Evolutionary conservation across 768 basidiomycete species (phyloP), one percentile per base, ranked within the genome.

Genomic region (Boletus sensibilis): DNA sequence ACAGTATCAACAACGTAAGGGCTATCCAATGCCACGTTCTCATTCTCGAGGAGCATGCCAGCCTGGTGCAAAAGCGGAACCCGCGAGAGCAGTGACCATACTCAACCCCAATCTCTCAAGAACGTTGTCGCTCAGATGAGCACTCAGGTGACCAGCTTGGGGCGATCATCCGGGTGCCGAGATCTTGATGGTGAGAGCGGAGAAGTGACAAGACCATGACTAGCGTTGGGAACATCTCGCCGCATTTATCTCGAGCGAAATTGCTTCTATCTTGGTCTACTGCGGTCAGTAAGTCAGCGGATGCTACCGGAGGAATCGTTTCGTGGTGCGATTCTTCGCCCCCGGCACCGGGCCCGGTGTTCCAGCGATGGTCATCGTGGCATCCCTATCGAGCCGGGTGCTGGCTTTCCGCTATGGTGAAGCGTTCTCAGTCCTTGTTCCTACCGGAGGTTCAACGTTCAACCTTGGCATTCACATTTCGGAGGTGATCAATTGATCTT

Each of bases 291-390:
- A 38, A 35, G 35, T 56, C 62, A 44, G 47, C 11, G 33, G 40
- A 49, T 43, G 25, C 23, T n/a, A 44, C 52, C 38, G 52, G 39
- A 52, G 23, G 29, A 52, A 56, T 50, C 56, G 18, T 62, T 56
- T 54, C 53, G 44, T 50, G 48, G 46, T 51, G 47, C 41, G 42
- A 31, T 63, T 53, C 65, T 68, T 61, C 29, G 48, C 35, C 41
- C 29, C 60, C 66, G 60, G 63, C 40, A 21, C 63, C 57, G 60
- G 60, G 10, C 23, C 52, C 57, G 63, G 60, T 39, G 35, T 57
- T 43, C 45, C 53, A 43, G 31, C 23, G 49, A 56, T 37, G 42
- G 58, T 43, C 55, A 49, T 54, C 51, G 55, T 56, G 55, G 50
- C 34, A 53, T 52, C 42, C 39, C 29, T 34, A 42, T 39, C 45